phyloP scores from a whole-genome alignment of 1,139 yeast genomes.

The Geotrichum candidum region DNA sequence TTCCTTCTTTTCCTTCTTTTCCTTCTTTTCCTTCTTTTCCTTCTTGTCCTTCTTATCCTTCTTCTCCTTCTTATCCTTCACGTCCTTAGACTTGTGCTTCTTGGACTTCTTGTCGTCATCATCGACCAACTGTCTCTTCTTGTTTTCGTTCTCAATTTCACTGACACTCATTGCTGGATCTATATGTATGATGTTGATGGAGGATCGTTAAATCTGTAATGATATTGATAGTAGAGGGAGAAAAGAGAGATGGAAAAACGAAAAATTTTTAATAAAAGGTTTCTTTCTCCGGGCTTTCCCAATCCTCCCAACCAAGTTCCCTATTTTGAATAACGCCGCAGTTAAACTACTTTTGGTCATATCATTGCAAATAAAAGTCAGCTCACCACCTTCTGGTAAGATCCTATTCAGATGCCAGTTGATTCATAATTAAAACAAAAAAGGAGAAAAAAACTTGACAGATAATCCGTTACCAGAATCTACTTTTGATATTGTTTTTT shows the following conservation, averaged over 20 bases:
- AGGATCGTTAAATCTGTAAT: neutral
- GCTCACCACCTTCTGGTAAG: neutral
- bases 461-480: neutral
- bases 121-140: conserved; percentile 14
- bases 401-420: neutral
- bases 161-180: conserved; percentile 9
- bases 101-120: conserved; percentile 14
- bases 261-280: neutral
- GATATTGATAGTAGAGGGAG: neutral
- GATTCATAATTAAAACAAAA: neutral
- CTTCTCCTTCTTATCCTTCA: conserved; percentile 21
- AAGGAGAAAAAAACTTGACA: neutral
- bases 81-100: conserved; percentile 19
- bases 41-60: conserved; percentile 23
- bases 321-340: neutral
- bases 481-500: neutral
- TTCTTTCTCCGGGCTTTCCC: neutral
- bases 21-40: conserved; percentile 25
- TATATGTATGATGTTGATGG: neutral
- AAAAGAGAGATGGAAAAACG: neutral
- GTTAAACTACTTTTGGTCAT: neutral
- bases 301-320: neutral
- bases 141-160: conserved; percentile 8
- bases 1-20: conserved; percentile 44
- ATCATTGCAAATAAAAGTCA: neutral